A percentile compares a stretch with the other conserved stretches of the same genome.
Conservation (phyloP, 345 rosid species). For the Pistacia atlantica region DNA sequence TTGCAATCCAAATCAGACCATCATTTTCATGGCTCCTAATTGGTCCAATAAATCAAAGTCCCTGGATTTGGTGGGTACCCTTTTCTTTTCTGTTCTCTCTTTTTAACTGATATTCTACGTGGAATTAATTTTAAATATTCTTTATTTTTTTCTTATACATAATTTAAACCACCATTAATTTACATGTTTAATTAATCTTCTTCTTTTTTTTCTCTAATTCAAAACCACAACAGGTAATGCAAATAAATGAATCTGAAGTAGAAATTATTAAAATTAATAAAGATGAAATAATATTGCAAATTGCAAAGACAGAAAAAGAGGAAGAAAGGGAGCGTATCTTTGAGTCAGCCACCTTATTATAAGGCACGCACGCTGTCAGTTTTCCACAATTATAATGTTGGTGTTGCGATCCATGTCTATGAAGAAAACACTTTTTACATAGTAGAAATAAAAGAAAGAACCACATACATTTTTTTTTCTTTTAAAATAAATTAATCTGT, state of each 20-base stretch:
- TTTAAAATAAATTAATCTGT: accelerated
- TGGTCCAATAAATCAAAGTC: conserved; percentile 26
- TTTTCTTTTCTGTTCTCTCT: conserved; percentile 4
- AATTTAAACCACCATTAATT: too few species aligned
- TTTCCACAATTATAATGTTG: conserved; percentile 36
- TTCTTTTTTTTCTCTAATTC: too few species aligned
- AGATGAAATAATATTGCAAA: background rate
- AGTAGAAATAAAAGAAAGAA: too few species aligned
- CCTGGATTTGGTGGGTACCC: conserved; percentile 19
- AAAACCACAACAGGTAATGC: too few species aligned
- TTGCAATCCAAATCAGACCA: conserved; percentile 69
- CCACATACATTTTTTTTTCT: too few species aligned
- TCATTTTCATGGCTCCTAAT: conserved; percentile 38
- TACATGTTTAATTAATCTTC: too few species aligned
- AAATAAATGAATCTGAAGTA: background rate
- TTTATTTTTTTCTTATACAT: background rate
- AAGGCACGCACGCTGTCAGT: conserved; percentile 29
- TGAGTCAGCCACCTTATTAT: conserved; percentile 36
- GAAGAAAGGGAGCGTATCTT: conserved; percentile 20
- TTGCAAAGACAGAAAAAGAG: background rate
- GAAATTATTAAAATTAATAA: background rate
- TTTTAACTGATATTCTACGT: background rate
- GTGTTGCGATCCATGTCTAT: conserved; percentile 24
- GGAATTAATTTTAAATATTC: background rate
- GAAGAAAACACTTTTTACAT: background rate